A percentile compares a stretch with the other conserved stretches of the same genome.
Conservation (phyloP, 192 early-diverging fungal genomes). For the Coemansia sp. region DNA sequence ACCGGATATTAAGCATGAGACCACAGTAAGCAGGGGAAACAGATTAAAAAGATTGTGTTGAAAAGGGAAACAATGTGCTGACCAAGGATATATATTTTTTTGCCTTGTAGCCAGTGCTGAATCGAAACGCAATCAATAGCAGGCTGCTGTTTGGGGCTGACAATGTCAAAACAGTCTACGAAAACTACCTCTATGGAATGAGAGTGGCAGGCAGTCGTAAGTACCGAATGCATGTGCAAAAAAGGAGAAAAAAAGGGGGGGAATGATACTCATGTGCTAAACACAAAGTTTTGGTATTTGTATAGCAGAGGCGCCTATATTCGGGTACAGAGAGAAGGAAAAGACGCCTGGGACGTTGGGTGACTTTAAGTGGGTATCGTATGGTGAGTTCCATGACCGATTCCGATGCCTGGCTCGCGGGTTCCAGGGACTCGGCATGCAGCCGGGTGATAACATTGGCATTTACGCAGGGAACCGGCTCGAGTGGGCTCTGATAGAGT, state of each 20-base stretch:
- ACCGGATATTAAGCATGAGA: slow-evolving; percentile 42
- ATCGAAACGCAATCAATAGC: slow-evolving; percentile 37
- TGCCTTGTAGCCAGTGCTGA: slow-evolving; percentile 41
- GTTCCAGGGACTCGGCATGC: slow-evolving; percentile 41
- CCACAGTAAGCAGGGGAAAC: slow-evolving; percentile 42
- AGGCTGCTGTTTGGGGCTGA: slow-evolving; percentile 58
- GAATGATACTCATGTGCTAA: background rate
- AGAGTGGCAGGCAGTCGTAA: slow-evolving; percentile 59
- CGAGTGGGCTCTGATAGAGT: slow-evolving; percentile 56
- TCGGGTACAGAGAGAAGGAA: slow-evolving; percentile 31
- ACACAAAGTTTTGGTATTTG: background rate
- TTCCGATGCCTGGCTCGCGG: slow-evolving; percentile 43
- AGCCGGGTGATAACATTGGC: slow-evolving; percentile 52
- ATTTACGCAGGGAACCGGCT: slow-evolving; percentile 59
- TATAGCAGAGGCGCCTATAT: slow-evolving; percentile 32
- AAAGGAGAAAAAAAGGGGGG: background rate
- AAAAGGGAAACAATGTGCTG: background rate
- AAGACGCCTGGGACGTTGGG: background rate
- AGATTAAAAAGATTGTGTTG: no score
- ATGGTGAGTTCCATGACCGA: slow-evolving; percentile 54
- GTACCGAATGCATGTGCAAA: background rate
- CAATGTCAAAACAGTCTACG: slow-evolving; percentile 64
- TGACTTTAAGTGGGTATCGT: slow-evolving; percentile 63
- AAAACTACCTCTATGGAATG: slow-evolving; percentile 72
- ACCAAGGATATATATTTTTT: background rate